Conservation (phyloP, 2,329 filamentous ascomycete species). For the Ophiostoma tasmaniense region DNA sequence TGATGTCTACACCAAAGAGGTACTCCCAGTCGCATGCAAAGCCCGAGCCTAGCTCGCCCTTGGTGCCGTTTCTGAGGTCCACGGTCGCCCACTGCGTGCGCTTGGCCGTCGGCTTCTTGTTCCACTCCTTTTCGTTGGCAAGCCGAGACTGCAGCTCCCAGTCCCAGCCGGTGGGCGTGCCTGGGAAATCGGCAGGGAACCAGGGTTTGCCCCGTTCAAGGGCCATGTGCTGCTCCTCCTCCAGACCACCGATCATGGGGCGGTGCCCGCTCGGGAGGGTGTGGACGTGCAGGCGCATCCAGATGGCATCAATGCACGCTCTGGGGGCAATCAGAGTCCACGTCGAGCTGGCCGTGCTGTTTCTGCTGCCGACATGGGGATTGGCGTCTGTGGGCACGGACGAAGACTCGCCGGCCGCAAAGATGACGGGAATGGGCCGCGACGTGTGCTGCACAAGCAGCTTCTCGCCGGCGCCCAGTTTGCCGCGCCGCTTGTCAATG, state of each 20-base stretch:
- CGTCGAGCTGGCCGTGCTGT: slow-evolving; percentile 9
- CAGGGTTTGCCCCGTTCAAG: slow-evolving; percentile 73
- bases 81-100: slow-evolving; percentile 66
- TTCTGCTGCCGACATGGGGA: slow-evolving; percentile 37
- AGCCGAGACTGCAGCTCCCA: slow-evolving; percentile 66
- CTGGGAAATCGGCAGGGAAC: slow-evolving; percentile 80
- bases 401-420: slow-evolving; percentile 37
- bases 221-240: slow-evolving; percentile 68
- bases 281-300: slow-evolving; percentile 78
- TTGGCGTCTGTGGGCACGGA: not conserved
- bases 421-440: slow-evolving; percentile 62
- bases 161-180: slow-evolving; percentile 65
- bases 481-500: slow-evolving; percentile 65
- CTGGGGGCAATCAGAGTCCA: slow-evolving; percentile 86
- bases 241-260: slow-evolving; percentile 71
- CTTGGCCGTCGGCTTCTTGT: slow-evolving; percentile 71
- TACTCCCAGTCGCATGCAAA: slow-evolving; percentile 78
- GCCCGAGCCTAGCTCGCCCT: slow-evolving; percentile 74
- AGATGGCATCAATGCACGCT: slow-evolving; percentile 78
- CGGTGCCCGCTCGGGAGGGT: slow-evolving; percentile 60
- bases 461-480: slow-evolving; percentile 47
- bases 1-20: slow-evolving; percentile 40
- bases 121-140: slow-evolving; percentile 57
- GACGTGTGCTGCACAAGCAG: slow-evolving; percentile 55
- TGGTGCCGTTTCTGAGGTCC: slow-evolving; percentile 60